Conservation (phyloP, 2,329 filamentous ascomycete genomes). For the Bipolaris bicolor region DNA sequence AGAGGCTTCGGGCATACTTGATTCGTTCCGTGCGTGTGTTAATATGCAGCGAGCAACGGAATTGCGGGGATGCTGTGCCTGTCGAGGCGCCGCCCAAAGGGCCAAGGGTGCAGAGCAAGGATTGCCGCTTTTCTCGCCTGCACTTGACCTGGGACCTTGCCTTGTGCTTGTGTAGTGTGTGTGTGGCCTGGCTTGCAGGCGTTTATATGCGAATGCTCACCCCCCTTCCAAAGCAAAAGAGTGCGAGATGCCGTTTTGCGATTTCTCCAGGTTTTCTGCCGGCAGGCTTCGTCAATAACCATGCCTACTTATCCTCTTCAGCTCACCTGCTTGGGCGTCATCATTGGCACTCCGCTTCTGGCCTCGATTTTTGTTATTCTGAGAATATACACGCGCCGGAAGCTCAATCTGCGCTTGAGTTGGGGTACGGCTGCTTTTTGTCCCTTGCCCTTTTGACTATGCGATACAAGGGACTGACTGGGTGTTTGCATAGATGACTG, state of each 20-base stretch:
- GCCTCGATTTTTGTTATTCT: slow-evolving; percentile 44
- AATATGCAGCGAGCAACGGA: slow-evolving; percentile 23
- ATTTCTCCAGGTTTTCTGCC: slow-evolving; percentile 26
- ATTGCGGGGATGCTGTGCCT: slow-evolving; percentile 30
- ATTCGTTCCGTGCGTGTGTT: slow-evolving; percentile 25
- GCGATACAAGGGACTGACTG: slow-evolving; percentile 22
- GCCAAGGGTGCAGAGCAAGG: slow-evolving; percentile 17
- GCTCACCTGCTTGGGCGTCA: slow-evolving; percentile 47
- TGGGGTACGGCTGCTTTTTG: slow-evolving; percentile 36
- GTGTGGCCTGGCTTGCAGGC: neutral
- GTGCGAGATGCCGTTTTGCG: slow-evolving; percentile 39
- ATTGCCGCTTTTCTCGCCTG: slow-evolving; percentile 6
- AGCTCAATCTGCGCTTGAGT: slow-evolving; percentile 44
- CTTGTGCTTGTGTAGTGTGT: neutral
- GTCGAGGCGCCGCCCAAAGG: slow-evolving; percentile 1
- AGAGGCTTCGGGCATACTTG: slow-evolving; percentile 17
- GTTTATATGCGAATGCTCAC: slow-evolving; percentile 39
- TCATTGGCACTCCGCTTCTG: slow-evolving; percentile 42
- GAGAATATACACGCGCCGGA: slow-evolving; percentile 47
- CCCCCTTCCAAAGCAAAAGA: slow-evolving; percentile 28
- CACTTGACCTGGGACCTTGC: slow-evolving; percentile 18
- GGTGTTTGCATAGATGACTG: slow-evolving; percentile 43
- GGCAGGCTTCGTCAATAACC: slow-evolving; percentile 33
- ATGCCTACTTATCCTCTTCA: slow-evolving; percentile 50
- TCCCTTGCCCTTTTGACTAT: neutral